Evolutionary conservation across 2,329 filamentous ascomycete genomes (phyloP), one percentile per base, ranked within the genome.

Genomic region (Hirsutella thompsonii): DNA sequence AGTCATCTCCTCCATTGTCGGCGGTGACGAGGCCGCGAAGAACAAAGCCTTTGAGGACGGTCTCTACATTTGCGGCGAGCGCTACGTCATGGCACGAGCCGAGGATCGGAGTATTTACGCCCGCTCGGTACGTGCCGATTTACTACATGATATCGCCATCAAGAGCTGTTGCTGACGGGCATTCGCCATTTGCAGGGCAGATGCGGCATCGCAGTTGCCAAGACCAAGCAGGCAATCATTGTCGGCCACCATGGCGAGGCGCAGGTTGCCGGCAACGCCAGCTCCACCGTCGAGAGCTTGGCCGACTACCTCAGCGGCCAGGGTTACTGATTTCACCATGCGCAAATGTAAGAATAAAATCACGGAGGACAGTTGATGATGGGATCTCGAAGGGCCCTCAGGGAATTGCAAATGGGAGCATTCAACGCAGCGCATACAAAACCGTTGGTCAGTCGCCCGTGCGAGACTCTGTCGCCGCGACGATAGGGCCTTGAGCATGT

Each of bases 141-240:
- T 4, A 18, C n/a, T 21, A 29, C 16, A 30, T 10, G 23, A 14
- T 19, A 20, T 8, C 5, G 41, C 8, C 4, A 6, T 13, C 6
- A 2, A 6, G 11, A 19, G 20, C 11, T 14, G 30, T 10, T 40
- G 23, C 37, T 43, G n/a, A 43, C 36, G 33, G 18, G 36, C 26
- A 6, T 18, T 20, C 41, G 14, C 8, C 9, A 2, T 42, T 19
- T 26, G 46, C 48, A 76, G 71, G 87, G 84, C 53, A 85, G 81
- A 60, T 76, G 81, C 59, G 92, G 92, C 50, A 66, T 94, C 55
- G 72, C 82, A 58, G 76, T 92, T 54, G 80, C 81, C 65, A 94
- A 93, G 73, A 93, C 90, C 55, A 81, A 74, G 56, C 82, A 93
- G 67, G 86, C 88, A 52, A 80, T 96, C 61, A 76, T 98, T 59